Base-by-base conservation (phyloP, 2,329 filamentous ascomycete species). In the Elsinoe batatas region DNA sequence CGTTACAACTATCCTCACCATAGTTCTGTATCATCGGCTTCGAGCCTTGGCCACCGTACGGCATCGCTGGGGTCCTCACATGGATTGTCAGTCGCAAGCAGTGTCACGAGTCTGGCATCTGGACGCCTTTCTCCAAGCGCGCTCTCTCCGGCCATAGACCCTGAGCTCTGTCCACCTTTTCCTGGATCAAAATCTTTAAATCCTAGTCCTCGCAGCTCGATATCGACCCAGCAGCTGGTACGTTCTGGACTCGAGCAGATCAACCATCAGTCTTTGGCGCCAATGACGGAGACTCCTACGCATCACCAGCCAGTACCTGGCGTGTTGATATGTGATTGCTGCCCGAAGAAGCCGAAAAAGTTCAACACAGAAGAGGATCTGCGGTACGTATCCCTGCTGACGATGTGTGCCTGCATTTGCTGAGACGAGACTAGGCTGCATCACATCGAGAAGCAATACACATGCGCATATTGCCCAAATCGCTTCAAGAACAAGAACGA, bases 401-500 rank as follows among this genome's bases (percentile, higher is more conserved):
- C 33, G 8, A 20, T 8, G 18, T 32, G 30, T 32, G 6, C 18
- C 5, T 40, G 30, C 49, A 37, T 17, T 46, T 38, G 43, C 56
- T 67, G 60, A 68, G 57, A 55, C 56, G 60, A 40, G 20, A 35
- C 57, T 66, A 96, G 91, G 61, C 76, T 84, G 43, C 91, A 97
- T 69, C 88, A 93, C 71, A 84, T 88, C 67, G 93, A 97, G 71
- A 97, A 97, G 71, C 91, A 97, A 71, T 97, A 96, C 69, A 88
- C 88, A 60, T 97, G 91, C 70, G 80, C 83, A 26, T 97, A 88
- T 68, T 97, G 91, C 69, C 87, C 87, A 40, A 96, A 96, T 68
- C 84, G 91, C 10, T 97, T 97, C 76, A 97, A 97, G 73, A 97
- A 97, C 74, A 97, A 97, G 73, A 97, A 97, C 65, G 93, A 97